Percentiles rank a stretch among this genome's conserved stretches.
Conservation (phyloP, 2,329 filamentous ascomycete species). For the Xylaria sp. region DNA sequence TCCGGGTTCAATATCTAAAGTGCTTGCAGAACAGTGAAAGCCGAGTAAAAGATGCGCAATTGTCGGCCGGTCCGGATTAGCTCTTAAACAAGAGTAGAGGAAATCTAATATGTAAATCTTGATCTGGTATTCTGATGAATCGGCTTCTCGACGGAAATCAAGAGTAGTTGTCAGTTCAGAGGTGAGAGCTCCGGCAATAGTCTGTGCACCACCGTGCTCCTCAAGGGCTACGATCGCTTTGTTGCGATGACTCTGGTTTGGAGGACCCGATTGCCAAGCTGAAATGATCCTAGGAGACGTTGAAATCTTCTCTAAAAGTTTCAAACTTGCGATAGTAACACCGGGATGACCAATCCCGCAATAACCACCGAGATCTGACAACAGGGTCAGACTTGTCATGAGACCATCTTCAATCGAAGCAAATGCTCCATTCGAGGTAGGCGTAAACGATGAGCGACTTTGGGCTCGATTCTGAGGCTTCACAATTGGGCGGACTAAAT, state of each 20-base stretch:
- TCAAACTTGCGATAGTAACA: slow-evolving; percentile 79
- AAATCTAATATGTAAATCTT: slow-evolving; percentile 88
- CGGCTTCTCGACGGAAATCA: slow-evolving; percentile 73
- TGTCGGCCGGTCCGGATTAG: slow-evolving; percentile 77
- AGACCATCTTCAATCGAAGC: slow-evolving; percentile 93
- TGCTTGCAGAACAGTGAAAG: slow-evolving; percentile 76
- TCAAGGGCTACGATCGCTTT: slow-evolving; percentile 89
- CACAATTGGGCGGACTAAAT: slow-evolving; percentile 82
- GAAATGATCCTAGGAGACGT: slow-evolving; percentile 81
- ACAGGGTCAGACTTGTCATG: slow-evolving; percentile 76
- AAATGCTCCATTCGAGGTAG: slow-evolving; percentile 69
- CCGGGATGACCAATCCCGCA: slow-evolving; percentile 83
- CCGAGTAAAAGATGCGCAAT: slow-evolving; percentile 91
- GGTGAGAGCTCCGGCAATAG: slow-evolving; percentile 76
- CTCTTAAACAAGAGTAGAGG: slow-evolving; percentile 77
- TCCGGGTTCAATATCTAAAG: slow-evolving; percentile 69
- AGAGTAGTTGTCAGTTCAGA: slow-evolving; percentile 70
- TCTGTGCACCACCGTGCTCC: slow-evolving; percentile 76
- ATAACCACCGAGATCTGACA: slow-evolving; percentile 85
- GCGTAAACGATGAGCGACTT: slow-evolving; percentile 40
- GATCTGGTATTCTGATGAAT: slow-evolving; percentile 76
- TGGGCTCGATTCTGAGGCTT: slow-evolving; percentile 63
- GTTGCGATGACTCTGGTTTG: slow-evolving; percentile 71
- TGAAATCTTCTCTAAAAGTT: slow-evolving; percentile 83
- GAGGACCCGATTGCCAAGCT: slow-evolving; percentile 66